These are phyloP conservation scores for Lizonia empirigonia DNA, from an alignment of 2,329 filamentous ascomycete species.

Conservation along the genomic window DNA sequence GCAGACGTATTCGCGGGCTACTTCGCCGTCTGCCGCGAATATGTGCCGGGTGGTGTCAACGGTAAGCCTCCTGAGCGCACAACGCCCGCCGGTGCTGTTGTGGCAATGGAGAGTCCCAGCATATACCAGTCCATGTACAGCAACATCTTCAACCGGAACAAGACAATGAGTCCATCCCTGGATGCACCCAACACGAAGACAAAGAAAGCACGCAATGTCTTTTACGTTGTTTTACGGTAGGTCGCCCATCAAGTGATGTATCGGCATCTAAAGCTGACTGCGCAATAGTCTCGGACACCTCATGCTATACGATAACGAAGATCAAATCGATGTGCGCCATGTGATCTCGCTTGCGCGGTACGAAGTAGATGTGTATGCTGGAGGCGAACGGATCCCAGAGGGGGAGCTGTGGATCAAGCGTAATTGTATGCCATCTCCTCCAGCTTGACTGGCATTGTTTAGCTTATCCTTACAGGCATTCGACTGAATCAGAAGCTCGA, in stretches of 20 bases:
- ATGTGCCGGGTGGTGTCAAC: constrained; percentile 88
- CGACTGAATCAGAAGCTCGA: constrained; percentile 72
- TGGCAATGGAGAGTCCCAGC: constrained; percentile 82
- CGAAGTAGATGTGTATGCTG: constrained; percentile 81
- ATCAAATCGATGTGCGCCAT: constrained; percentile 93
- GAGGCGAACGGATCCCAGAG: constrained; percentile 77
- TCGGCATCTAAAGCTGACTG: constrained; percentile 25
- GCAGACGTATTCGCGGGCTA: constrained; percentile 86
- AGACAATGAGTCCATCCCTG: constrained; percentile 63
- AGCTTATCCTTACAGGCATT: constrained; percentile 52
- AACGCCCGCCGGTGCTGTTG: constrained; percentile 78
- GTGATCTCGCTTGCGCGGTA: constrained; percentile 93
- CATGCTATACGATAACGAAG: constrained; percentile 96
- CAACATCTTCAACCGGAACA: constrained; percentile 82
- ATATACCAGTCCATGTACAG: constrained; percentile 99
- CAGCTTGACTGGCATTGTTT: not conserved
- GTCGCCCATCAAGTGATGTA: constrained; percentile 27
- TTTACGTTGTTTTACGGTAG: constrained; percentile 88
- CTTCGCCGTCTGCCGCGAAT: constrained; percentile 94
- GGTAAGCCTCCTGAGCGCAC: constrained; percentile 88
- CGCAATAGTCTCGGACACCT: constrained; percentile 71
- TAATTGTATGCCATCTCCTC: constrained; percentile 63
- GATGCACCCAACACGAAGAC: constrained; percentile 59
- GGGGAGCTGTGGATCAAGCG: constrained; percentile 95
- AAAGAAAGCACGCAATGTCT: constrained; percentile 79